A percentile compares a stretch with the other conserved stretches of the same genome.
phyloP scores from a whole-genome alignment of 2,329 filamentous ascomycete genomes.

The Fusarium foetens region DNA sequence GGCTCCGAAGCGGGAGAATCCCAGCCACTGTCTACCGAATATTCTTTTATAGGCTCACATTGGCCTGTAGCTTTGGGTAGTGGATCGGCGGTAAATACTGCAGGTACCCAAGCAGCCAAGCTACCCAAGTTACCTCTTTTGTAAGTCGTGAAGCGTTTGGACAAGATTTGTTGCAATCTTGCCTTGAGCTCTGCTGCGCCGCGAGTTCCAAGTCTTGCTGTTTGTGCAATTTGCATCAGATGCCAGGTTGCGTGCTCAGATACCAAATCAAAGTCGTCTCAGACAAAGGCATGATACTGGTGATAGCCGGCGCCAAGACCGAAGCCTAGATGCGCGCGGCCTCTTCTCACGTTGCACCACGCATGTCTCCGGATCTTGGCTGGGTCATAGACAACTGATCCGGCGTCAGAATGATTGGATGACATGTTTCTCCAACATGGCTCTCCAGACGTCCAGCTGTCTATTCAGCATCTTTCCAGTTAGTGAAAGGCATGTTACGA shows the following conservation, averaged over 20 bases:
- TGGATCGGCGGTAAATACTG: conserved; percentile 27
- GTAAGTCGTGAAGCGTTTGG: neutral
- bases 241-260: conserved; percentile 6
- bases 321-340: conserved; percentile 21
- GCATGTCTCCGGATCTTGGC: conserved; percentile 38
- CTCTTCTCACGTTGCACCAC: conserved; percentile 38
- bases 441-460: conserved; percentile 6
- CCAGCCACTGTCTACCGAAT: conserved; percentile 31
- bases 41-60: conserved; percentile 17
- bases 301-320: conserved; percentile 32
- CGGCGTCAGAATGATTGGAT: conserved; percentile 32
- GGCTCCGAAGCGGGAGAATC: conserved; percentile 20
- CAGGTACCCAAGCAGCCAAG: conserved; percentile 15
- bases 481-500: conserved; percentile 13
- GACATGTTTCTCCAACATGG: neutral
- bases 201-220: conserved; percentile 9
- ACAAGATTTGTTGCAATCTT: conserved; percentile 6
- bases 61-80: neutral
- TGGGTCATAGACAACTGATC: conserved; percentile 36
- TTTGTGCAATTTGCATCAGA: neutral
- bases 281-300: conserved; percentile 27
- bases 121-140: neutral
- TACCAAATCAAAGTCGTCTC: conserved; percentile 13
- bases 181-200: neutral
- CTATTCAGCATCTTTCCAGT: conserved; percentile 9